Base-by-base conservation (phyloP, 176 grass and related monocot genomes). In the Triticum aestivum region DNA sequence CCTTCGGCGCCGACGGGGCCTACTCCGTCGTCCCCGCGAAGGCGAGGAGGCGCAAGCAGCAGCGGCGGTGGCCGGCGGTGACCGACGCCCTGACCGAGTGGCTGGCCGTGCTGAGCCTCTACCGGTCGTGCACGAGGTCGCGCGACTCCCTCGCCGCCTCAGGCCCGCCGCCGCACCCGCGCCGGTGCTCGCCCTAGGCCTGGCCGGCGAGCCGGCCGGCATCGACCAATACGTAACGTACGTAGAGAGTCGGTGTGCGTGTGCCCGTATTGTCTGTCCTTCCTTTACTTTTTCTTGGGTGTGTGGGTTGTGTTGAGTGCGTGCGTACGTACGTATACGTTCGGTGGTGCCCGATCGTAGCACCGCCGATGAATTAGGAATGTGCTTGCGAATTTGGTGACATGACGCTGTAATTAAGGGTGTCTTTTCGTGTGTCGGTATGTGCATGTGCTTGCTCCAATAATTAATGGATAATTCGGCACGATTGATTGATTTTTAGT, bases 21-120 rank as follows among this genome's bases (percentile, higher is more conserved):
- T 74, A 45, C 80, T 2, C 83, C 76, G 20, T 74, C 66, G 8
- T 74, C 76, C 42, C 87, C 72, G 45, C 74, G 9, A 77, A 87
- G 88, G 61, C 85, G 29, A 54, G 65, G 41, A 54, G 49, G 51
- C 39, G 77, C 77, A 44, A 47, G 26, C 73, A 12, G 65, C 70
- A n/a, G 1, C 74, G 66, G 8, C 88, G 84, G 15, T 71, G 45
- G 21, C 78, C 79, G 30, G 73, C 75, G 47, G 83, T 88, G 13
- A 85, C 84, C 58, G 51, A 51, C 47, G 49, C 79, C 29, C 79
- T 89, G 11, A 49, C 91, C 5, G 84, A 86, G 73, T 84, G 84
- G 84, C 79, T 92, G 75, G 87, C 91, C 49, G 80, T 89, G 69
- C 87, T 92, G 3, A 89, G 87, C 84, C 51, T 89, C 0, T 84